phyloP scores from a whole-genome alignment of 2,329 filamentous ascomycete species.

The Colletotrichum sp. region DNA sequence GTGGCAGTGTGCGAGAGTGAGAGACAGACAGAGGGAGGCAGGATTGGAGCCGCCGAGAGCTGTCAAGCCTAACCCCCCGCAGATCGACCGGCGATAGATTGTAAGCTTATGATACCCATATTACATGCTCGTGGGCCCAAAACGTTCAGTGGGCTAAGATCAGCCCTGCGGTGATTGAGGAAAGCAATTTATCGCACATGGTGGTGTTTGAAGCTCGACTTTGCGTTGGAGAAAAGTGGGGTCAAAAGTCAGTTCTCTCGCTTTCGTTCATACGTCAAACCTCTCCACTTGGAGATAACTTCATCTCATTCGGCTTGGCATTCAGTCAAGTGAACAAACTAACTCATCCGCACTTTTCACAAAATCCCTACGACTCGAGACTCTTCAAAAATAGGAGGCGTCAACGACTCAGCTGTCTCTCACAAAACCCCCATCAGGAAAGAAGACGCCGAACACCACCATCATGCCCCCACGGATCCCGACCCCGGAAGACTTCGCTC shows the following conservation, averaged over 20 bases:
- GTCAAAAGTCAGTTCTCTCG: not conserved
- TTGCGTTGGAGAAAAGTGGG: conserved; percentile 15
- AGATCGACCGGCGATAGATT: not conserved
- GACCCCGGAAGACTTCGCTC: conserved; percentile 52
- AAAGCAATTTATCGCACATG: conserved; percentile 3
- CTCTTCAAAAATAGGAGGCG: not conserved
- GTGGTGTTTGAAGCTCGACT: conserved; percentile 8
- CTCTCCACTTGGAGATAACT: conserved; percentile 10
- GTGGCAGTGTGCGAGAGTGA: not conserved
- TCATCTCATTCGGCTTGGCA: not conserved
- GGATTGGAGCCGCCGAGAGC: not conserved
- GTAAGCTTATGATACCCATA: conserved; percentile 11
- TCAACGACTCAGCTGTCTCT: not conserved
- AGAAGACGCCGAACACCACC: not conserved
- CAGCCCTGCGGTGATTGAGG: conserved; percentile 9
- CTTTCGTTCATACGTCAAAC: not conserved
- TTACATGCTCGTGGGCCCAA: conserved; percentile 1
- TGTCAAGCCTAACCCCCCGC: not conserved
- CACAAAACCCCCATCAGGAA: not conserved
- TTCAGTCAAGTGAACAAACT: not conserved
- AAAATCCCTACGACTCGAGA: not conserved
- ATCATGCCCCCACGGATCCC: conserved; percentile 57
- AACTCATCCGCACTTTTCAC: not conserved
- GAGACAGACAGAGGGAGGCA: not conserved
- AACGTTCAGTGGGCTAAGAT: not conserved